phyloP scores from a whole-genome alignment of 2,329 filamentous ascomycete genomes.

The Colletotrichum acutatum region DNA sequence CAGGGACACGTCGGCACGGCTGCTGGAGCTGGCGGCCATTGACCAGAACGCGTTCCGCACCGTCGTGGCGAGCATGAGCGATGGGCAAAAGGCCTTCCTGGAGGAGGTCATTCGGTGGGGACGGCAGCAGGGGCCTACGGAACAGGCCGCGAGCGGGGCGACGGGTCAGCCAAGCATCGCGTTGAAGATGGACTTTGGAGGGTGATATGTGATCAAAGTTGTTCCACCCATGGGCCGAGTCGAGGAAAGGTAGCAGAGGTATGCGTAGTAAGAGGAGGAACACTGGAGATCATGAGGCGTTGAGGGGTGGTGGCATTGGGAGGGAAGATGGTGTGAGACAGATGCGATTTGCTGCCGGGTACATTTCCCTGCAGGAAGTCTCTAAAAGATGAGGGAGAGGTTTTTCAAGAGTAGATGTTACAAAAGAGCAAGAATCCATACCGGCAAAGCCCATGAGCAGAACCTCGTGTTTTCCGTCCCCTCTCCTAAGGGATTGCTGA shows the following conservation, averaged over 20 bases:
- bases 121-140: conserved; percentile 55
- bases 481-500: not conserved
- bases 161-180: conserved; percentile 83
- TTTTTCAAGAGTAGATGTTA: not conserved
- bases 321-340: not conserved
- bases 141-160: conserved; percentile 53
- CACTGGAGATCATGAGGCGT: not conserved
- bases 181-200: conserved; percentile 91
- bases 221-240: not conserved
- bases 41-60: conserved; percentile 80
- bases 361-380: not conserved
- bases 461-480: not conserved
- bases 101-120: conserved; percentile 82
- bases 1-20: conserved; percentile 77
- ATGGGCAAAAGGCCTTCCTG: conserved; percentile 78
- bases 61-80: conserved; percentile 77
- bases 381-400: not conserved
- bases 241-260: not conserved
- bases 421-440: not conserved
- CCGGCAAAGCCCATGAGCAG: not conserved
- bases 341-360: not conserved
- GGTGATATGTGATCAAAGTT: conserved; percentile 38
- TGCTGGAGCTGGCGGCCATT: conserved; percentile 83
- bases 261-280: not conserved
- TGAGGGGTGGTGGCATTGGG: not conserved